These are phyloP conservation scores for Rhizopogon roseolus DNA, from an alignment of 768 basidiomycete genomes.

Conservation along the genomic window DNA sequence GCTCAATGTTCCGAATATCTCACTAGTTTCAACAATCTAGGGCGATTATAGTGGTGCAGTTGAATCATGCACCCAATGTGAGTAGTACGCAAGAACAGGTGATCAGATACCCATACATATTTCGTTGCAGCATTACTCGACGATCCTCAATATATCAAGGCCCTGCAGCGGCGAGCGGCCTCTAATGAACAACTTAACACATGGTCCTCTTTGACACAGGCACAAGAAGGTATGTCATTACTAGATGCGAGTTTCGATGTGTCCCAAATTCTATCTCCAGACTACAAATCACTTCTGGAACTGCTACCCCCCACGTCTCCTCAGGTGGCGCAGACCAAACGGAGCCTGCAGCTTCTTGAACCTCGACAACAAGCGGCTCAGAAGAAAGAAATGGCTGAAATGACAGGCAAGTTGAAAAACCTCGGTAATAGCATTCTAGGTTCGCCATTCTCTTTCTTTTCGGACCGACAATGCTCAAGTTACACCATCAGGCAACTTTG, in stretches of 20 bases:
- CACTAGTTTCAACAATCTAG: constrained; percentile 30
- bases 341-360: constrained; percentile 51
- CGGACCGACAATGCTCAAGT: not conserved
- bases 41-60: constrained; percentile 77
- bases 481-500: constrained; percentile 70
- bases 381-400: constrained; percentile 85
- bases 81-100: not conserved
- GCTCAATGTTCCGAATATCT: not conserved
- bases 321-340: constrained; percentile 42
- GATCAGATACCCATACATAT: not conserved
- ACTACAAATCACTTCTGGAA: constrained; percentile 69
- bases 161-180: constrained; percentile 80
- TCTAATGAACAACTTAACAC: constrained; percentile 77
- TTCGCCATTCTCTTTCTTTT: constrained; percentile 22
- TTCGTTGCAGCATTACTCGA: constrained; percentile 68
- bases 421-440: constrained; percentile 89
- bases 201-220: constrained; percentile 79
- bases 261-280: constrained; percentile 33
- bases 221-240: constrained; percentile 70
- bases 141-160: constrained; percentile 83
- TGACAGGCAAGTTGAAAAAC: constrained; percentile 89
- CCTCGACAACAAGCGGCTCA: constrained; percentile 72
- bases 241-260: not conserved
- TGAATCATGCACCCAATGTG: constrained; percentile 76
- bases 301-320: constrained; percentile 55